A percentile compares a stretch with the other conserved stretches of the same genome.
phyloP scores from a whole-genome alignment of 148 eudicot genomes.

The Camellia granthamiana region DNA sequence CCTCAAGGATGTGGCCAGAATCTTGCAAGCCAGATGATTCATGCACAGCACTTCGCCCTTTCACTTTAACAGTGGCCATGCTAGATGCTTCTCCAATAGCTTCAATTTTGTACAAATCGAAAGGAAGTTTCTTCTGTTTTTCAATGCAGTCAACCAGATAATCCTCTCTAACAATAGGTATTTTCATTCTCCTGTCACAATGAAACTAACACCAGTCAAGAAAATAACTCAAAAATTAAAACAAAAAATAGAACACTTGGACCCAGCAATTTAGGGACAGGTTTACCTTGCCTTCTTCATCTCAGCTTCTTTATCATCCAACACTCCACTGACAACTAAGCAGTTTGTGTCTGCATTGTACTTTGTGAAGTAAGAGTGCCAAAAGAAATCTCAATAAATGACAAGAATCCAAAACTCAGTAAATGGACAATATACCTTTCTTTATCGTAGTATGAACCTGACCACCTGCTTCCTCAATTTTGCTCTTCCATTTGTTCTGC shows the following conservation, averaged over 20 bases:
- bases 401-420: constrained; percentile 4
- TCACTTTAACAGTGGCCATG: constrained; percentile 82
- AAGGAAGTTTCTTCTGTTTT: constrained; percentile 78
- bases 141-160: constrained; percentile 69
- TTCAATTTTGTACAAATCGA: constrained; percentile 76
- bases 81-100: constrained; percentile 54
- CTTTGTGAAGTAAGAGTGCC: background rate
- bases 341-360: constrained; percentile 50
- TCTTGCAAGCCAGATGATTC: constrained; percentile 83
- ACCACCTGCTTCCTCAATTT: constrained; percentile 77
- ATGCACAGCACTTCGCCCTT: constrained; percentile 90
- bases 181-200: constrained; percentile 79
- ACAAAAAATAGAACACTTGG: background rate
- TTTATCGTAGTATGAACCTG: constrained; percentile 70
- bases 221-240: constrained; percentile 3
- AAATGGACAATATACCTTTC: constrained; percentile 49
- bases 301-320: constrained; percentile 61
- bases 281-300: constrained; percentile 82
- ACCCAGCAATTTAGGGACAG: constrained; percentile 1
- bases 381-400: constrained; percentile 12
- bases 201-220: constrained; percentile 7
- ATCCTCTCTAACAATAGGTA: constrained; percentile 90
- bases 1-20: constrained; percentile 91
- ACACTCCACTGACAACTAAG: constrained; percentile 65
- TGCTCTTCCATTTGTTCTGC: constrained; percentile 67